Evolutionary conservation across 1,139 yeast species (phyloP), one percentile per base, ranked within the genome.

Genomic region (Protomyces arabidopsidicola): DNA sequence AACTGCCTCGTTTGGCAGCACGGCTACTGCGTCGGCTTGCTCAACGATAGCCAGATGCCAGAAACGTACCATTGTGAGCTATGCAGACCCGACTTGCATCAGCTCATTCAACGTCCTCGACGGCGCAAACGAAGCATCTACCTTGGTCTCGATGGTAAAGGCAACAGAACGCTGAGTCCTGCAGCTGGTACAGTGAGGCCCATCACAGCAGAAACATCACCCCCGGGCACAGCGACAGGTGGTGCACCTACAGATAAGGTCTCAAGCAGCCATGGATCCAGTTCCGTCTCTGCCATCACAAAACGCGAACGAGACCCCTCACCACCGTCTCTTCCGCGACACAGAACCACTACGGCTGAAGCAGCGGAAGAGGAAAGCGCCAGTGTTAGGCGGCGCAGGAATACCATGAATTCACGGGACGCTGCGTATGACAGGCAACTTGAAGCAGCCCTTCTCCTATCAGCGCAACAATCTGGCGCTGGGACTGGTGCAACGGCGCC

Each of bases 1-100:
- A 71, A 76, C 22, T 90, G 97, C 73, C 75, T 80, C 63, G 84
- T 90, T 12, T 90, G 97, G 97, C 97, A 90, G 72, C 97, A 90
- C 73, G 83, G 85, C 39, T 77, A 75, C 63, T 90, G 97, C 74
- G 82, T 88, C 55, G 84, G 80, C 55, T 74, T 80, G 70, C 72
- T 74, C 24, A 76, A 74, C 63, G 75, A 74, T 58, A 71, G 72
- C 3, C 74, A 72, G 35, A 71, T 80, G 2, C 85, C 86, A 0
- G 79, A 79, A 9, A 72, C 73, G 36, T 84, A 84, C 70, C 68
- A 69, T 27, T 85, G 88, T 72, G 78, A 78, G 65, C 73, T 75
- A 38, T 85, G 89, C 71, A 78, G 77, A 64, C 81, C 83, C 1
- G 70, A 71, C 1, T 67, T 72, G 55, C 81, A 77, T 68, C 71